Evolutionary conservation across 1,139 yeast genomes (phyloP), one percentile per base, ranked within the genome.

Genomic region (Candida smagusa): DNA sequence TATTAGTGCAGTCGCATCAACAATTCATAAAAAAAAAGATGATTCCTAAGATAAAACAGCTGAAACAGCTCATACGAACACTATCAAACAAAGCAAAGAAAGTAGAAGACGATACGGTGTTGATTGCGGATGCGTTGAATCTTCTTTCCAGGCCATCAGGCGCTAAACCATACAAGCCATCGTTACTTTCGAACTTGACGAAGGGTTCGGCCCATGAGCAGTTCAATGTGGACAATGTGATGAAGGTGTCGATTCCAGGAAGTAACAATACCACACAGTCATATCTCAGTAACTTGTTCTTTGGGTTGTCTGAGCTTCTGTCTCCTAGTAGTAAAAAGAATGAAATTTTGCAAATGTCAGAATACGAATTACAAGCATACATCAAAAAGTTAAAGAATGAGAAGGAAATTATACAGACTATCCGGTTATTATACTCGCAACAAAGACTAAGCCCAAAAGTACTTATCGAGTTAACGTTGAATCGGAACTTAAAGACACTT

Each of bases 121-220:
- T 59, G 9, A 48, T 67, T 28, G 71, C 71, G 1, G 69, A 64
- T 38, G 74, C 74, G 0, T 52, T 69, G 36, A 68, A 67, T 40
- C 56, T 68, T n/a, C 56, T 68, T 25, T 56, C 67, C 9, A 67
- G 59, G 13, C 26, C 43, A 6, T 42, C 41, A 12, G 23, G 25
- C n/a, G 22, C 34, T 8, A 24, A 30, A 38, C 16, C 42, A 25
- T 67, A 51, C 46, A 63, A 57, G 36, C 76, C 76, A 6, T 66
- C 73, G 11, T 46, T 70, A n/a, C 47, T 65, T 12, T 44, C 54
- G 22, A 61, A 60, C 28, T 54, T 64, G 31, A 56, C 65, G 8
- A 54, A 56, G 35, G 72, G 72, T 0, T 50, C 70, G 1, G 63
- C 57, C 2, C 41, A 44, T 7, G 72, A 65, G 36, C 64, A 59